Evolutionary conservation across 495 filamentous ascomycete species (phyloP).

Genomic region (Penicillium silybi): DNA sequence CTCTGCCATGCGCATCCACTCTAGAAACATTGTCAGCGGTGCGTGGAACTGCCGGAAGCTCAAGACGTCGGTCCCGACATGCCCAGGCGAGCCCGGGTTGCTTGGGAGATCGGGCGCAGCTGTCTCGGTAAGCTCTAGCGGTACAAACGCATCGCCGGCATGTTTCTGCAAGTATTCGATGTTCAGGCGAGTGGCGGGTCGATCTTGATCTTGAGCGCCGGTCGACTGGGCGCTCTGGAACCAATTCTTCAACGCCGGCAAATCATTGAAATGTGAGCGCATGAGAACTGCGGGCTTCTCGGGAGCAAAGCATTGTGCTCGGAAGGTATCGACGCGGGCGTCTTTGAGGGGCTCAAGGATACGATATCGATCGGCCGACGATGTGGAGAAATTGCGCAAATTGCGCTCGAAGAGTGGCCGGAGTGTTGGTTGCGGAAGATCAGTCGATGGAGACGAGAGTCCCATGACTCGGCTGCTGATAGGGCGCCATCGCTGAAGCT

Average conservation of each 20-base stretch:
- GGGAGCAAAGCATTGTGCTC: constrained; percentile 41
- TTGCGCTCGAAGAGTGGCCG: not conserved
- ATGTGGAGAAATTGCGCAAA: constrained; percentile 19
- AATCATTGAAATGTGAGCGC: constrained; percentile 32
- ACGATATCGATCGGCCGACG: constrained; percentile 16
- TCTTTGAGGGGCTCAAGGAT: constrained; percentile 30
- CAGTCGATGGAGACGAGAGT: not conserved
- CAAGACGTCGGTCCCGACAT: constrained; percentile 1
- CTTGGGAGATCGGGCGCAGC: not conserved
- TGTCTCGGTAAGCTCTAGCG: constrained; percentile 52
- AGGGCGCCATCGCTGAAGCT: constrained; percentile 21
- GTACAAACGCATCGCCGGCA: constrained; percentile 48
- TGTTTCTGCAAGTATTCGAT: constrained; percentile 45
- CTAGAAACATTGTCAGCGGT: constrained; percentile 54
- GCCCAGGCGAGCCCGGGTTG: not conserved
- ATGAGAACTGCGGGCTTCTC: constrained; percentile 48
- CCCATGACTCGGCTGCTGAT: constrained; percentile 14
- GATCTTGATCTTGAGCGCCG: not conserved
- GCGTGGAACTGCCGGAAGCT: constrained; percentile 55
- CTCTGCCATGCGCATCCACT: constrained; percentile 43
- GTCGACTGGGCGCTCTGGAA: constrained; percentile 27
- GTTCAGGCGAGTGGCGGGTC: constrained; percentile 34
- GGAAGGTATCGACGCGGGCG: constrained; percentile 43
- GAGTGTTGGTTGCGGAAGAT: not conserved
- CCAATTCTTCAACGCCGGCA: constrained; percentile 55